phyloP scores from a whole-genome alignment of 306 rosid genomes.

The Gleditsia sinensis region DNA sequence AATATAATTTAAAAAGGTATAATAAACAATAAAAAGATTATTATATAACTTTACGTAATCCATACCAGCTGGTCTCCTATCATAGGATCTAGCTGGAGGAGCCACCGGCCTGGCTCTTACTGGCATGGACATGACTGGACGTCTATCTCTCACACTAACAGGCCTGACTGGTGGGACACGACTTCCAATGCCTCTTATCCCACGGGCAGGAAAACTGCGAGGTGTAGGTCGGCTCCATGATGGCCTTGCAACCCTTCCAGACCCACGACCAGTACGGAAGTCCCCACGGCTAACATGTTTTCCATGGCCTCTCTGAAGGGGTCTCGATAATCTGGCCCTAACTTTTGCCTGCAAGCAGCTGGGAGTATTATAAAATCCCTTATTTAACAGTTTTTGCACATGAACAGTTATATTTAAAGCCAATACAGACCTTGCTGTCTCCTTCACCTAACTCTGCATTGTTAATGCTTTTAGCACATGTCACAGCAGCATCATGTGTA shows the following conservation, averaged over 20 bases:
- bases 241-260: slow-evolving; percentile 59
- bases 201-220: slow-evolving; percentile 61
- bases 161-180: slow-evolving; percentile 70
- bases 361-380: slow-evolving; percentile 13
- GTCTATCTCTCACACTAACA: slow-evolving; percentile 77
- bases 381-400: slow-evolving; percentile 2
- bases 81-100: slow-evolving; percentile 82
- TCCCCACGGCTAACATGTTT: slow-evolving; percentile 76
- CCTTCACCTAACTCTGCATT: slow-evolving; percentile 96
- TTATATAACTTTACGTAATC: neutral
- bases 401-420: slow-evolving; percentile 11
- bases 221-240: slow-evolving; percentile 84
- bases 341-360: slow-evolving; percentile 76
- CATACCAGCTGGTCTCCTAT: slow-evolving; percentile 84
- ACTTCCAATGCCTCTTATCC: slow-evolving; percentile 69
- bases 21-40: slow-evolving; percentile 5
- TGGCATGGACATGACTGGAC: slow-evolving; percentile 67
- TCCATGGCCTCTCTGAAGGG: slow-evolving; percentile 93
- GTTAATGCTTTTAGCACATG: slow-evolving; percentile 84
- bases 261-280: slow-evolving; percentile 56
- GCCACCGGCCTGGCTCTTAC: slow-evolving; percentile 70
- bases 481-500: slow-evolving; percentile 84
- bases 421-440: slow-evolving; percentile 68
- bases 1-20: neutral
- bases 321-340: slow-evolving; percentile 95